Evolutionary conservation across 495 filamentous ascomycete genomes (phyloP), one percentile per base, ranked within the genome.

Genomic region (Aspergillus hancockii): DNA sequence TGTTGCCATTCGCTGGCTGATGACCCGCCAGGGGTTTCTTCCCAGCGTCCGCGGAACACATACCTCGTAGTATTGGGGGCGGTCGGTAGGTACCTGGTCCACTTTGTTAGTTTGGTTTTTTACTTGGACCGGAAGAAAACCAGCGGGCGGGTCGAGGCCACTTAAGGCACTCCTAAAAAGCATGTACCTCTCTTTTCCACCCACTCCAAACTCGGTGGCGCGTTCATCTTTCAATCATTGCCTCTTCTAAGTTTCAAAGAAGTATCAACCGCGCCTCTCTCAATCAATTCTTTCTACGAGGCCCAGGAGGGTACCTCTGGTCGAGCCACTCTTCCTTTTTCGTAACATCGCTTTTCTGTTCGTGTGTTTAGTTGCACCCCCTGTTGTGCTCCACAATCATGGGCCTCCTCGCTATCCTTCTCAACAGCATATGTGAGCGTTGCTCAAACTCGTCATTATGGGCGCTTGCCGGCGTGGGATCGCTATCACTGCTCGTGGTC

Each of bases 401-500:
- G 75, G 75, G 75, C 58, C 62, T 78, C 46, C 70, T 78, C 46
- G 61, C 72, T 6, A 65, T 62, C 55, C 65, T 77, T 50, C 64
- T 79, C 52, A 67, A 70, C 58, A 63, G 49, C 25, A 64, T 78
- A 49, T 75, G 70, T 56, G 71, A 78, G 67, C 69, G 64, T 41
- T 78, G 74, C 75, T 76, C 75, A 22, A 57, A 60, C 30, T 67
- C 69, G 60, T 75, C 75, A 38, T 56, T 69, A 50, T 71, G 66
- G 60, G 67, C 70, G 8, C 57, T 78, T 22, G 58, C 49, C 51
- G 58, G 57, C 2, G 60, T 70, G 8, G 71, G 65, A n/a, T 43
- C 65, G 4, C 46, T 75, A 45, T 72, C 71, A 10, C 58, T 75
- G 23, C 56, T 77, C 61, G 64, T 62, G n/a, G 32, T 78, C 21